Evolutionary conservation across 192 early-diverging fungal species (phyloP).

Genomic region (Phycomyces nitens): DNA sequence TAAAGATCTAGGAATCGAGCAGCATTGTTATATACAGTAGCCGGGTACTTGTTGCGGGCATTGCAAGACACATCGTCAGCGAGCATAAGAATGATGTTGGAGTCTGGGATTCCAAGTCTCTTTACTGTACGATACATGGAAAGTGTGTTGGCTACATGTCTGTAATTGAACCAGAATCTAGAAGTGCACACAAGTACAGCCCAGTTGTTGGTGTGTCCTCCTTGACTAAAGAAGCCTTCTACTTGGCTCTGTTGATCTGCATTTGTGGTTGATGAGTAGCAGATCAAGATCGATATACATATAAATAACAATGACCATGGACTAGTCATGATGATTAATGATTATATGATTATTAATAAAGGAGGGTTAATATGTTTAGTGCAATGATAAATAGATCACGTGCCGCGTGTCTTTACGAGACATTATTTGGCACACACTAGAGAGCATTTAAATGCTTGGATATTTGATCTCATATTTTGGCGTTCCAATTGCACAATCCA

Average conservation of each 20-base stretch:
- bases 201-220: constrained; percentile 96
- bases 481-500: too few species aligned
- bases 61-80: constrained; percentile 99
- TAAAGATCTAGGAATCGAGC: constrained; percentile 82
- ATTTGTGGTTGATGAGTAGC: background rate
- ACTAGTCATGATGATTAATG: too few species aligned
- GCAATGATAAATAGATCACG: too few species aligned
- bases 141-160: constrained; percentile 97
- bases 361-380: too few species aligned
- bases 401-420: too few species aligned
- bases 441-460: too few species aligned
- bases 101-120: constrained; percentile 96
- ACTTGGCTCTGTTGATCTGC: constrained; percentile 25
- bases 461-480: too few species aligned
- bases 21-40: constrained; percentile 91
- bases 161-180: constrained; percentile 99
- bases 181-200: constrained; percentile 97
- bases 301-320: too few species aligned
- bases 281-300: too few species aligned
- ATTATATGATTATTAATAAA: too few species aligned
- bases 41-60: constrained; percentile 87
- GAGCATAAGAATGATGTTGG: constrained; percentile 98
- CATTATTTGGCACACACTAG: too few species aligned
- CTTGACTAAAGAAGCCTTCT: constrained; percentile 56
- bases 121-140: constrained; percentile 99